Conservation (phyloP, 805 yeast genomes). For the Saccharomycopsis microspora region DNA sequence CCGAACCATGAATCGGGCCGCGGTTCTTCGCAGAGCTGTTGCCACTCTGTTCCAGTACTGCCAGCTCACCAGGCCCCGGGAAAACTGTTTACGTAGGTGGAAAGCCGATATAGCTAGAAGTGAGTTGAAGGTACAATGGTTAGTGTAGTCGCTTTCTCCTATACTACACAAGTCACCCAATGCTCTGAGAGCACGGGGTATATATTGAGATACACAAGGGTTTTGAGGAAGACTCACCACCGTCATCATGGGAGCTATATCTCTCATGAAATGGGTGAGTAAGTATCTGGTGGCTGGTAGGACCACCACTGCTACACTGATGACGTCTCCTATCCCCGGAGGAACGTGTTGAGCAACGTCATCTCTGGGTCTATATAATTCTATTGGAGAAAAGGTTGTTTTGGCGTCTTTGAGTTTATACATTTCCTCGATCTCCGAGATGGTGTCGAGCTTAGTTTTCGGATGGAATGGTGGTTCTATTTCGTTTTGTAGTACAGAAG, state of each 20-base stretch:
- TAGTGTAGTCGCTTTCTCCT: conserved; percentile 65
- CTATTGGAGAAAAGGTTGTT: too few species aligned
- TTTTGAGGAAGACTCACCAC: conserved; percentile 47
- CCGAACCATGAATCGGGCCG: conserved; percentile 6
- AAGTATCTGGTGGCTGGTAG: conserved; percentile 58
- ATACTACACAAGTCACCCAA: conserved; percentile 68
- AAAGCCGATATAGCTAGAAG: conserved; percentile 74
- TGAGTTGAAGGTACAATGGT: conserved; percentile 70
- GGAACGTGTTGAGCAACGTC: too few species aligned
- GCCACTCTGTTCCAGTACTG: conserved; percentile 9
- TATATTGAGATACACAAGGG: conserved; percentile 83
- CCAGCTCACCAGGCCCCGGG: conserved; percentile 43
- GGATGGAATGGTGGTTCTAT: too few species aligned
- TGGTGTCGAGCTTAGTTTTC: too few species aligned
- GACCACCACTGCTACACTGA: too few species aligned
- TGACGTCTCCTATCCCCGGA: too few species aligned
- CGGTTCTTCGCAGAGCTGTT: conserved; percentile 1
- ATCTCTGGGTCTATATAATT: too few species aligned
- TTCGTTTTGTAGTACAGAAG: too few species aligned
- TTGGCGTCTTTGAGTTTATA: too few species aligned
- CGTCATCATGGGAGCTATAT: conserved; percentile 73
- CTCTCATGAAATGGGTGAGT: conserved; percentile 57
- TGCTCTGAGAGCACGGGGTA: conserved; percentile 74
- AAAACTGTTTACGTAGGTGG: conserved; percentile 63
- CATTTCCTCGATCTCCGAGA: too few species aligned